These are phyloP conservation scores for Papiliotrema fonsecae DNA, from an alignment of 1,284 basidiomycete genomes.

Conservation along the genomic window DNA sequence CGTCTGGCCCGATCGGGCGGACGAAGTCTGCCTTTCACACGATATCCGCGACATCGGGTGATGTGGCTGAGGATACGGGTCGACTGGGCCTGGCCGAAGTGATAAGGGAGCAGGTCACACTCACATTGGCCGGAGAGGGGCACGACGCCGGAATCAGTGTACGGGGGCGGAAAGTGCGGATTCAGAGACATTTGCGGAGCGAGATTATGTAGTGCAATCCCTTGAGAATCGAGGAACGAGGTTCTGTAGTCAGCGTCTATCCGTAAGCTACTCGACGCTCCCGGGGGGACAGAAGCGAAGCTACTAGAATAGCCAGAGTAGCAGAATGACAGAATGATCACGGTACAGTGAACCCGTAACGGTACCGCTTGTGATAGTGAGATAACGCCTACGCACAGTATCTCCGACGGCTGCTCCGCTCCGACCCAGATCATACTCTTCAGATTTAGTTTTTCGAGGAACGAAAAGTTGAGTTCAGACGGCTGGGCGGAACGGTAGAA, in stretches of 20 bases:
- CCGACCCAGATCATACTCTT: constrained; percentile 54
- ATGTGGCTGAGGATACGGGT: not conserved
- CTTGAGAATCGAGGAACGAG: constrained; percentile 45
- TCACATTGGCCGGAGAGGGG: constrained; percentile 40
- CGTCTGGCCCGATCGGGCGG: too few species aligned
- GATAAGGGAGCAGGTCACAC: constrained; percentile 5
- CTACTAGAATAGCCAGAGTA: too few species aligned
- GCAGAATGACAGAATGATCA: too few species aligned
- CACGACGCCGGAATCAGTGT: constrained; percentile 45
- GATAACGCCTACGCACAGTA: constrained; percentile 43
- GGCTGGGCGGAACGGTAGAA: constrained; percentile 54
- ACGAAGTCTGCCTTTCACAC: too few species aligned
- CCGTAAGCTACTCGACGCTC: not conserved
- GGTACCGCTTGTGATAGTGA: not conserved
- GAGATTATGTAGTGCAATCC: constrained; percentile 41
- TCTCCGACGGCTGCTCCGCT: constrained; percentile 52
- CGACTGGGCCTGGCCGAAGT: not conserved
- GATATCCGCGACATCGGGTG: too few species aligned
- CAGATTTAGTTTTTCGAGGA: constrained; percentile 52
- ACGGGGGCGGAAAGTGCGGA: constrained; percentile 44
- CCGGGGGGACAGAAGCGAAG: too few species aligned
- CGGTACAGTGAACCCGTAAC: too few species aligned
- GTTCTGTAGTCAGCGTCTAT: constrained; percentile 28
- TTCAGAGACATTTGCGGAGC: constrained; percentile 40
- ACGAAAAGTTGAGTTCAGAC: constrained; percentile 54